Percentiles rank a stretch among this genome's conserved stretches.
phyloP scores from a whole-genome alignment of 139 green algal genomes.

The Ettlia oleoabundans region DNA sequence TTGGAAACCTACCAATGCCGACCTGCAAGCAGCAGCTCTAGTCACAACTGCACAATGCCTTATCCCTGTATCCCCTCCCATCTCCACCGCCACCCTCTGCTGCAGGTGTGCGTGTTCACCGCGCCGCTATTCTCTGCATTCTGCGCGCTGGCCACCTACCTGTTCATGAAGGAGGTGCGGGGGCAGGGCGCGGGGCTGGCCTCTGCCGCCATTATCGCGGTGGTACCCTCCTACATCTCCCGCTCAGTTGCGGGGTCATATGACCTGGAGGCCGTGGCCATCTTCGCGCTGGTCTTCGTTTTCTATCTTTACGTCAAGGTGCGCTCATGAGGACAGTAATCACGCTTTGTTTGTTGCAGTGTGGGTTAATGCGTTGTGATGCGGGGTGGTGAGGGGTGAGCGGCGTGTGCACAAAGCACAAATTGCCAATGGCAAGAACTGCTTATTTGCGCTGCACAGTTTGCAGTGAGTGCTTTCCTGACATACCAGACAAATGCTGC shows the following conservation, averaged over 20 bases:
- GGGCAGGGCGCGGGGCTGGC: constrained; percentile 83
- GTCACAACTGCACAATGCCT: too few species aligned
- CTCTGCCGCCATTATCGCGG: constrained; percentile 84
- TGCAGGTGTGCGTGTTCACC: constrained; percentile 97
- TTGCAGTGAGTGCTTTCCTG: too few species aligned
- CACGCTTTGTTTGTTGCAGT: too few species aligned
- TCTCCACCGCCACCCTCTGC: not conserved
- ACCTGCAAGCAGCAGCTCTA: too few species aligned
- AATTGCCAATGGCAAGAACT: too few species aligned
- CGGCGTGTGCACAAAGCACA: too few species aligned
- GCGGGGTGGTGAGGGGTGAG: too few species aligned
- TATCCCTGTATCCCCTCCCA: not conserved
- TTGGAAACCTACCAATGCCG: too few species aligned
- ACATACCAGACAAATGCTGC: too few species aligned
- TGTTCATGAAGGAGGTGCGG: constrained; percentile 82
- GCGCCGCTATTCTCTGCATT: constrained; percentile 93
- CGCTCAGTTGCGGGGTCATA: constrained; percentile 87
- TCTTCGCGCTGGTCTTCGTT: constrained; percentile 89
- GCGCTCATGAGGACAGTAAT: not conserved
- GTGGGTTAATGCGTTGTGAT: too few species aligned
- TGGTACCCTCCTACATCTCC: constrained; percentile 92
- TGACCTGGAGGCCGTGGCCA: constrained; percentile 94
- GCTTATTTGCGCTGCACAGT: too few species aligned
- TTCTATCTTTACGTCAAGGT: constrained; percentile 93
- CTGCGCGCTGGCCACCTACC: constrained; percentile 84